Evolutionary conservation across 2,329 filamentous ascomycete genomes (phyloP).

Genomic region (Conoideocrella luteorostrata): DNA sequence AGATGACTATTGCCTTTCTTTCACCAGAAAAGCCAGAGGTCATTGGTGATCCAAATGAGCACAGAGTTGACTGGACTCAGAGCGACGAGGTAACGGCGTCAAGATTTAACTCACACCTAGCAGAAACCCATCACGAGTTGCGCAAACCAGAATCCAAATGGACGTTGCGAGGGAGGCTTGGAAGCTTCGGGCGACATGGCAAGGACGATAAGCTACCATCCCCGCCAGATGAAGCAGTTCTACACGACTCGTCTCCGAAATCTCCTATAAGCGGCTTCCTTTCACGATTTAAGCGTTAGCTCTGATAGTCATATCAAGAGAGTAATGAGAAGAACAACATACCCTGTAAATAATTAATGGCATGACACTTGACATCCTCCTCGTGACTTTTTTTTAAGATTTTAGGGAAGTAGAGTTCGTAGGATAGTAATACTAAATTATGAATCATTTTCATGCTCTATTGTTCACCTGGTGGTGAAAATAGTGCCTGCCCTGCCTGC

Average conservation of each 20-base stretch:
- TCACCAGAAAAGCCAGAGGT: slow-evolving; percentile 3
- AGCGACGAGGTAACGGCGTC: slow-evolving; percentile 37
- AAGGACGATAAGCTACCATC: slow-evolving; percentile 19
- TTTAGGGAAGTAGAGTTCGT: slow-evolving; percentile 1
- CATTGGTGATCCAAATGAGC: slow-evolving; percentile 21
- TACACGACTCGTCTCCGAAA: slow-evolving; percentile 17
- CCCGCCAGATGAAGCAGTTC: slow-evolving; percentile 12
- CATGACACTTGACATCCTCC: slow-evolving; percentile 9
- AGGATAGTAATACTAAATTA: too few relatives aligned
- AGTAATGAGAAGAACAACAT: neutral
- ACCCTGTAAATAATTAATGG: slow-evolving; percentile 2
- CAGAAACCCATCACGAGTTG: slow-evolving; percentile 22
- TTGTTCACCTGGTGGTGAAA: too few relatives aligned
- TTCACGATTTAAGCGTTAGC: slow-evolving; percentile 37
- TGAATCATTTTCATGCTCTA: too few relatives aligned
- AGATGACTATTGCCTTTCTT: slow-evolving; percentile 3
- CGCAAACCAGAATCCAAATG: slow-evolving; percentile 43
- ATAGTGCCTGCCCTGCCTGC: too few relatives aligned
- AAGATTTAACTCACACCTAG: neutral
- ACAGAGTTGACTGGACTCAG: slow-evolving; percentile 53
- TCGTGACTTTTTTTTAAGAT: neutral
- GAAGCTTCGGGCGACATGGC: slow-evolving; percentile 24
- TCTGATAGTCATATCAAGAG: neutral
- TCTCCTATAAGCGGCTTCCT: slow-evolving; percentile 34
- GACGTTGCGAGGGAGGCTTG: slow-evolving; percentile 38